Percentiles rank a stretch among this genome's conserved stretches.
These are phyloP conservation scores for Hypoxylon sp. DNA, from an alignment of 2,329 filamentous ascomycete genomes.

Conservation along the genomic window DNA sequence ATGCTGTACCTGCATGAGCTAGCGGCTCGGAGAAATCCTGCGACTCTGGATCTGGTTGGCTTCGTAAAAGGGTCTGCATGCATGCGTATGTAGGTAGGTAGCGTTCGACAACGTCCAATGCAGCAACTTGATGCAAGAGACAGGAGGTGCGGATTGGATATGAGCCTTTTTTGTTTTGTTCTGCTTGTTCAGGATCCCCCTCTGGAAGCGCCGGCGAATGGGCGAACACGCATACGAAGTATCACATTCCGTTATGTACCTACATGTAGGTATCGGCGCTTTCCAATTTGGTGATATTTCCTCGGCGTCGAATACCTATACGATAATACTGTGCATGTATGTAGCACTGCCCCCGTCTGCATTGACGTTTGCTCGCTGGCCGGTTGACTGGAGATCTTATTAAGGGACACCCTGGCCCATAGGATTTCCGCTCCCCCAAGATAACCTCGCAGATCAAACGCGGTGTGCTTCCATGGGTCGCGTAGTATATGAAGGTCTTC, in stretches of 20 bases:
- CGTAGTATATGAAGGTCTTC: slow-evolving; percentile 22
- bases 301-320: background rate
- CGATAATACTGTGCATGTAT: background rate
- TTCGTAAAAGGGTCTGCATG: slow-evolving; percentile 25
- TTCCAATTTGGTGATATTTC: background rate
- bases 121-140: slow-evolving; percentile 35
- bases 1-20: slow-evolving; percentile 33
- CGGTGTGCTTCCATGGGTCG: slow-evolving; percentile 28
- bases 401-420: slow-evolving; percentile 36
- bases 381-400: slow-evolving; percentile 33
- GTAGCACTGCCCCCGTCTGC: slow-evolving; percentile 9
- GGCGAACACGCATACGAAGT: slow-evolving; percentile 22
- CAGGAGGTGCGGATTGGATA: slow-evolving; percentile 32
- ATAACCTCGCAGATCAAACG: slow-evolving; percentile 40
- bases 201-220: slow-evolving; percentile 24
- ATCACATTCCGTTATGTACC: background rate
- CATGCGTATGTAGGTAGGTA: slow-evolving; percentile 31
- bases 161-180: slow-evolving; percentile 13
- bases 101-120: slow-evolving; percentile 34
- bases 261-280: slow-evolving; percentile 11
- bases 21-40: slow-evolving; percentile 40
- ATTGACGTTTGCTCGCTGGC: slow-evolving; percentile 16
- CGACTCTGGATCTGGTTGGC: slow-evolving; percentile 35
- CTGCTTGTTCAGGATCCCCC: slow-evolving; percentile 11
- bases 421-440: slow-evolving; percentile 40